These are phyloP conservation scores for Hibiscus syriacus DNA, from an alignment of 345 rosid species.

Conservation along the genomic window DNA sequence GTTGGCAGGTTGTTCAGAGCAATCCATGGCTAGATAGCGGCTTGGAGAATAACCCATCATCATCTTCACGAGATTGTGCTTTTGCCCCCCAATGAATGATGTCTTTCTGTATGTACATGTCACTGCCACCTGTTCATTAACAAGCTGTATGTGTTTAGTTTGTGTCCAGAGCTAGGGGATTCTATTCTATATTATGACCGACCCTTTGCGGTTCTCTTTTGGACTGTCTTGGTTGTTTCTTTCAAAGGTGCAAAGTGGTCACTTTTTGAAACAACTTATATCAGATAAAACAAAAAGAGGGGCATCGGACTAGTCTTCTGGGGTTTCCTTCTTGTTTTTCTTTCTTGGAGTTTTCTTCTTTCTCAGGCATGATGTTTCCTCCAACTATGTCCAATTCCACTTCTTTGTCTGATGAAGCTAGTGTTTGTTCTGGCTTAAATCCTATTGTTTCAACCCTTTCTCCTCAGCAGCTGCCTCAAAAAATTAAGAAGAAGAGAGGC, in stretches of 20 bases:
- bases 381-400: slow-evolving; percentile 48
- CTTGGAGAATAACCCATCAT: slow-evolving; percentile 71
- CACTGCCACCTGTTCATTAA: slow-evolving; percentile 33
- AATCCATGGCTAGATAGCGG: slow-evolving; percentile 56
- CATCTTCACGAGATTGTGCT: slow-evolving; percentile 55
- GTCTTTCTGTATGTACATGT: slow-evolving; percentile 51
- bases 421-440: too few relatives aligned
- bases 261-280: too few relatives aligned
- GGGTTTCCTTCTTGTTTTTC: slow-evolving; percentile 20
- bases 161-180: slow-evolving; percentile 39
- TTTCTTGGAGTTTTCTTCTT: slow-evolving; percentile 38
- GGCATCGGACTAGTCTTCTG: too few relatives aligned
- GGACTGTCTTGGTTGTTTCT: slow-evolving; percentile 18
- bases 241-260: slow-evolving; percentile 20
- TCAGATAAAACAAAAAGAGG: too few relatives aligned
- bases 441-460: too few relatives aligned
- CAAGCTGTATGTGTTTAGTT: slow-evolving; percentile 27
- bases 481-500: slow-evolving; percentile 71
- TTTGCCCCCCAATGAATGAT: slow-evolving; percentile 55
- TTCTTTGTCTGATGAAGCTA: slow-evolving; percentile 65
- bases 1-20: too few relatives aligned
- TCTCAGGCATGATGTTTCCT: too few relatives aligned
- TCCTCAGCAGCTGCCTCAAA: slow-evolving; percentile 36
- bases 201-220: not conserved
- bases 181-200: slow-evolving; percentile 24